A percentile compares a stretch with the other conserved stretches of the same genome.
Conservation (phyloP, 75 land plant species). For the Cupressus sempervirens region DNA sequence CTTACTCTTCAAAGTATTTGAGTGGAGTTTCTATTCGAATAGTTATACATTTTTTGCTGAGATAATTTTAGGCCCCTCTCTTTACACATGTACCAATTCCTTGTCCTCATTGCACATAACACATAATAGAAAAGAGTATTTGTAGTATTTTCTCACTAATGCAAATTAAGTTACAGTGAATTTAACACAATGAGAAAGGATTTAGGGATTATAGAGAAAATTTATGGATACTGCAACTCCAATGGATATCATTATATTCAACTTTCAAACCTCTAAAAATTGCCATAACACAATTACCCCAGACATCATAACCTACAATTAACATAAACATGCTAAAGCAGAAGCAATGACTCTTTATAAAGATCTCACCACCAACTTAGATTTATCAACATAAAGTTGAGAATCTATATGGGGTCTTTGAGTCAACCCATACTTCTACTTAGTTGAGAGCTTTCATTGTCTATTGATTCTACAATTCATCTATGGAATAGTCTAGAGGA, state of each 20-base stretch:
- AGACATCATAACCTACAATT: too few species aligned
- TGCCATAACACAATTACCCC: not conserved
- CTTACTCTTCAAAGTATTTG: not conserved
- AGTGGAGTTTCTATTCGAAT: not conserved
- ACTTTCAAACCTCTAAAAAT: not conserved
- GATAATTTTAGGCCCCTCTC: not conserved
- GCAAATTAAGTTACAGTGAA: too few species aligned
- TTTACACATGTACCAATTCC: not conserved
- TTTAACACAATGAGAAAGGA: too few species aligned
- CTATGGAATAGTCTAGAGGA: too few species aligned
- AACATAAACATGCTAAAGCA: not conserved
- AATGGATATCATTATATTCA: not conserved
- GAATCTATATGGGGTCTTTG: not conserved
- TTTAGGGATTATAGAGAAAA: not conserved
- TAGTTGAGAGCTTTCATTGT: not conserved
- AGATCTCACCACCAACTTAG: not conserved
- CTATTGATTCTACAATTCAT: not conserved
- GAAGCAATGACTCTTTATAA: not conserved
- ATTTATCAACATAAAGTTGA: not conserved
- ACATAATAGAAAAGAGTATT: not conserved
- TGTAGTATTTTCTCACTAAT: too few species aligned
- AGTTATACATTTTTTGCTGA: not conserved
- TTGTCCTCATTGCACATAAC: not conserved
- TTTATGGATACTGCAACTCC: not conserved
- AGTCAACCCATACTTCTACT: not conserved